Conservation (phyloP, 2,329 filamentous ascomycete genomes). For the Aspergillus brasiliensis region DNA sequence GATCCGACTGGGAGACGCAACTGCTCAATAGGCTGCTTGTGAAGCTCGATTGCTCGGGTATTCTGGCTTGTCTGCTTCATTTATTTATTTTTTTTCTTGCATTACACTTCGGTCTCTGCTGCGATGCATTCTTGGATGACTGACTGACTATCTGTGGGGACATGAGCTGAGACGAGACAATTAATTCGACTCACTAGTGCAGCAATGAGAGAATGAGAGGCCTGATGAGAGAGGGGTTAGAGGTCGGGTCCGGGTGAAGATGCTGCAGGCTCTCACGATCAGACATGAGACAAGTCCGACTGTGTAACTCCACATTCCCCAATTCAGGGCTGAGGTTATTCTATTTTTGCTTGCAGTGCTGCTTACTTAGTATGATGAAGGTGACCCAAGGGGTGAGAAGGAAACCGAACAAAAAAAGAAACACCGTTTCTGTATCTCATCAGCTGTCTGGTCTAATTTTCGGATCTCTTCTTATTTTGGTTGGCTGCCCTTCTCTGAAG, state of each 20-base stretch:
- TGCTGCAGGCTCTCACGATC: not conserved
- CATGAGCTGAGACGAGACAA: not conserved
- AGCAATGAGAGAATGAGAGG: not conserved
- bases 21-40: not conserved
- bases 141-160: not conserved
- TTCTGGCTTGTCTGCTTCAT: not conserved
- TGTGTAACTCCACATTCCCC: constrained; percentile 3
- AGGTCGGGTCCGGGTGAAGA: not conserved
- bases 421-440: not conserved
- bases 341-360: constrained; percentile 1
- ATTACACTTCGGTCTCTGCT: not conserved
- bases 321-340: constrained; percentile 7
- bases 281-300: constrained; percentile 3
- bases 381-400: not conserved
- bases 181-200: not conserved
- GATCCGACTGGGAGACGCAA: not conserved
- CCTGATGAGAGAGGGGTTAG: not conserved
- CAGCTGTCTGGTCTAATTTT: not conserved
- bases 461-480: not conserved
- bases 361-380: not conserved
- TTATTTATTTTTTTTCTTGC: too few species aligned
- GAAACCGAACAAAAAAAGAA: not conserved
- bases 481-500: not conserved
- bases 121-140: not conserved
- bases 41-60: not conserved